These are phyloP conservation scores for Acacia confusa DNA, from an alignment of 306 rosid species.

Conservation along the genomic window DNA sequence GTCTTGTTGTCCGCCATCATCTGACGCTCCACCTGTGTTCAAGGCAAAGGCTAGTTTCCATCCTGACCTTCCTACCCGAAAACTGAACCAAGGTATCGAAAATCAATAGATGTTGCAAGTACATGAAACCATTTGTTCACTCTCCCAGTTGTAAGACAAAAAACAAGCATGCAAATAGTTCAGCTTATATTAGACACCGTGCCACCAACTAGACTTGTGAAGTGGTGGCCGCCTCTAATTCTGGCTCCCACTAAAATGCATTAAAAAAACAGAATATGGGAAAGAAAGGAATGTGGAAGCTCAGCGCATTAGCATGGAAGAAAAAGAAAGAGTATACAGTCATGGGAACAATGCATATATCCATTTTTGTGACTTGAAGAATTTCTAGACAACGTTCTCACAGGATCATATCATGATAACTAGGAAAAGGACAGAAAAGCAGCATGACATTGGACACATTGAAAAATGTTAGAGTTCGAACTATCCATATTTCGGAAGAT, in stretches of 20 bases:
- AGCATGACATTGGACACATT: neutral
- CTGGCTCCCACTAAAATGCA: constrained; percentile 20
- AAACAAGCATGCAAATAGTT: neutral
- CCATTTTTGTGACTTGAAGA: neutral
- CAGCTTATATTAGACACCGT: constrained; percentile 7
- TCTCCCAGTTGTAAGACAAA: neutral
- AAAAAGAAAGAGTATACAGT: neutral
- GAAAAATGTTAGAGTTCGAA: neutral
- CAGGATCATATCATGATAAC: constrained; percentile 13
- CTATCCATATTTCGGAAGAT: neutral
- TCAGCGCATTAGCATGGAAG: neutral
- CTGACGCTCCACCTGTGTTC: constrained; percentile 78
- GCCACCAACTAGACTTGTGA: constrained; percentile 16
- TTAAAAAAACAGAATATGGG: neutral
- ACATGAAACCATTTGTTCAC: constrained; percentile 3
- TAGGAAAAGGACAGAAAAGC: neutral
- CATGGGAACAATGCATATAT: constrained; percentile 16
- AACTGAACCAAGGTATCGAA: constrained; percentile 50
- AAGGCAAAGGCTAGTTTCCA: constrained; percentile 75
- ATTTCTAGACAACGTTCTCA: neutral
- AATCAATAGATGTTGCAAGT: constrained; percentile 30
- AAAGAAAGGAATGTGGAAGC: constrained; percentile 4
- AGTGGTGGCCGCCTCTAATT: neutral
- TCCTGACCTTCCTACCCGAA: constrained; percentile 46
- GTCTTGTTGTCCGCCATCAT: constrained; percentile 62